Evolutionary conservation across 371 early-diverging fungal genomes (phyloP), one percentile per base, ranked within the genome.

Genomic region (Mucor irregularis): DNA sequence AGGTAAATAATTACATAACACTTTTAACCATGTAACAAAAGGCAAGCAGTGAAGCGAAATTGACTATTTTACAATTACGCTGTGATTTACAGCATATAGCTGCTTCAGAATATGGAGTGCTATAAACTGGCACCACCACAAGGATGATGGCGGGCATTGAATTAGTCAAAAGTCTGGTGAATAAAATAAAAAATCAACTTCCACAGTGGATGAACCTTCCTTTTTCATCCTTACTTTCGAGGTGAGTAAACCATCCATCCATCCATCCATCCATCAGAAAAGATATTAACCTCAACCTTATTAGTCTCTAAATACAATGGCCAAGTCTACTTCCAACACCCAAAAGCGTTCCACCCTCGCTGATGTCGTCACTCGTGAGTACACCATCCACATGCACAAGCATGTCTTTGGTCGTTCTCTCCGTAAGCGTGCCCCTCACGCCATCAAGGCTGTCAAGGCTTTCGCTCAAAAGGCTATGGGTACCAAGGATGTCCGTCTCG

Each of bases 341-440:
- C 71, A 73, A 71, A 80, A 83, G 80, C 82, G 83, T 67, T 84
- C 84, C 49, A 80, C 84, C 44, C 76, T 82, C 64, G 68, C 80
- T 71, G 83, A 83, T 73, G 82, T 85, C 63, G 90, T 95, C 66
- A 90, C 95, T 63, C 90, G 94, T 72, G 95, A 95, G 71, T 93
- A 89, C 89, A 96, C 95, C 77, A 90, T 94, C 76, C 92, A 95
- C 86, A 71, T 96, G 69, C 95, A 94, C 90, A 94, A 93, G 85
- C 84, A 80, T 63, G 87, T 94, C 69, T 80, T 82, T 68, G 87
- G 87, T 50, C 53, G 90, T 54, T 82, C 87, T 72, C 96, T 96
- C 90, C 95, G 95, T 87, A 95, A 94, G 89, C 90, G 96, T 73
- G 90, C 96, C 50, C 97, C 97, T 61, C 84, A 81, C 56, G 95